Base-by-base conservation (phyloP, 2,329 filamentous ascomycete genomes). In the Claviceps fusiformis region DNA sequence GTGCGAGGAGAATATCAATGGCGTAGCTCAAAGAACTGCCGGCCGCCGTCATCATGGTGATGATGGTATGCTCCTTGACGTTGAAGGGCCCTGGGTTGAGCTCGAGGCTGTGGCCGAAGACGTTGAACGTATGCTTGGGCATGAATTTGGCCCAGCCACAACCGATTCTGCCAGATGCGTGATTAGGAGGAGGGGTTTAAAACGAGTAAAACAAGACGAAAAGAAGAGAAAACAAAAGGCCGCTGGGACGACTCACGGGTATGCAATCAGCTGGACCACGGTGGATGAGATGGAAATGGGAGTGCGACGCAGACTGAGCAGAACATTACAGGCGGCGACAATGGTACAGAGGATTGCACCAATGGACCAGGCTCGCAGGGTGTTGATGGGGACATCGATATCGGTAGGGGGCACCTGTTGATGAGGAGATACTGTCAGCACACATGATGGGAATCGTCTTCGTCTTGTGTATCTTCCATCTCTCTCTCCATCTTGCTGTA, bases 361-460 rank as follows among this genome's bases (percentile, higher is more conserved):
- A 55, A 84, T 78, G 6, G 64, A 59, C 81, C 81, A 84, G 11
- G 79, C 78, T 24, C 81, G 80, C 56, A 84, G 71, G 3, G 81
- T 84, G 64, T 78, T 79, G 56, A 73, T 70, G 7, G 77, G 73
- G 4, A 78, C 62, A n/a, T 80, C 77, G 54, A 79, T 76, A 55
- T 75, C 71, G 57, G 76, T 78, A 24, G 72, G 65, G 9, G 64
- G 64, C 5, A 63, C 60, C 62, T 62, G 50, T 24, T 3, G 39
- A 5, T 24, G 46, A 4, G 9, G 1, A 11, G 3, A 11, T 15
- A 24, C 8, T 11, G 24, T 51, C 35, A 51, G 49, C 37, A n/a
- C 35, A 24, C 3, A 8, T 10, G n/a, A 11, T 17, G n/a, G 11
- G 1, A n/a, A 48, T 33, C 27, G 15, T 3, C 7, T 15, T 17